Conservation (phyloP, 1,139 yeast species). For the Hansenula lynferdii region DNA sequence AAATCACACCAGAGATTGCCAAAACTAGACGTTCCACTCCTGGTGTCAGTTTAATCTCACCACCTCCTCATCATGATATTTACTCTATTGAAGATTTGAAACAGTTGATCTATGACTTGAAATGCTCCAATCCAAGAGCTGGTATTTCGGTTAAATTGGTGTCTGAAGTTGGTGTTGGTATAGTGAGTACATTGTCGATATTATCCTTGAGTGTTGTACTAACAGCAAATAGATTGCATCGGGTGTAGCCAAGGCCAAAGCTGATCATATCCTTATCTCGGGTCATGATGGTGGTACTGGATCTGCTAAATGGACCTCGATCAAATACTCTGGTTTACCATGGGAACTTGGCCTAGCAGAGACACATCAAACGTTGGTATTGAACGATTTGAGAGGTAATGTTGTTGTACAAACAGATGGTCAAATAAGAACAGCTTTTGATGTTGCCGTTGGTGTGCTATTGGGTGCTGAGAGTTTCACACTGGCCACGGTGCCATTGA, state of each 20-base stretch:
- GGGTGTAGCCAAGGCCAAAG: conserved; percentile 98
- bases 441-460: conserved; percentile 91
- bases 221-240: too few relatives aligned
- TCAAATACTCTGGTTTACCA: conserved; percentile 95
- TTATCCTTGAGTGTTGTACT: too few relatives aligned
- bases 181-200: too few relatives aligned
- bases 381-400: conserved; percentile 93
- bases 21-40: conserved; percentile 96
- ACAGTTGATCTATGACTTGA: conserved; percentile 93
- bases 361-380: conserved; percentile 94
- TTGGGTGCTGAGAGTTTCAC: conserved; percentile 99
- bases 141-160: conserved; percentile 95
- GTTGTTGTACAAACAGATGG: conserved; percentile 97
- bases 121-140: conserved; percentile 96
- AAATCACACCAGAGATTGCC: conserved; percentile 84
- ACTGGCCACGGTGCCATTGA: conserved; percentile 94
- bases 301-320: conserved; percentile 97
- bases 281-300: conserved; percentile 99
- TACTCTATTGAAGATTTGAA: conserved; percentile 97
- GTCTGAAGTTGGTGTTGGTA: conserved; percentile 98
- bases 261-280: conserved; percentile 90
- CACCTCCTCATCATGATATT: conserved; percentile 98
- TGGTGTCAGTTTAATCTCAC: conserved; percentile 95
- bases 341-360: conserved; percentile 99
- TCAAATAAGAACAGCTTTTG: conserved; percentile 89